These are phyloP conservation scores for Microdochium trichocladiopsis DNA, from an alignment of 2,329 filamentous ascomycete species.

Conservation along the genomic window DNA sequence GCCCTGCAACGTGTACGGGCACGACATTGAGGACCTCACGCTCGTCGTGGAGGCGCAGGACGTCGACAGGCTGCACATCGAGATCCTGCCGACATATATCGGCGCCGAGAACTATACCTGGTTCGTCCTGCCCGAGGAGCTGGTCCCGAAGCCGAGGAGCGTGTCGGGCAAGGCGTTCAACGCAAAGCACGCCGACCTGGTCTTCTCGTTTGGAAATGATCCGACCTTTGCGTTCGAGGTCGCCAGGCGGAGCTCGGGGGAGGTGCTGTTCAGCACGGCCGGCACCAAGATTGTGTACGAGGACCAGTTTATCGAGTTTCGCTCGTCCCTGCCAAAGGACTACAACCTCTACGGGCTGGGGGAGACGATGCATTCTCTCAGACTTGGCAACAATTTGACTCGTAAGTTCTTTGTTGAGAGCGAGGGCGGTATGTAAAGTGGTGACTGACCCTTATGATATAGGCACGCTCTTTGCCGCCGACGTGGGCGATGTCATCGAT, in stretches of 20 bases:
- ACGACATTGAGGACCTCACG: conserved; percentile 59
- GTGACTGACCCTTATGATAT: conserved; percentile 1
- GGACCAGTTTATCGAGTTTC: conserved; percentile 72
- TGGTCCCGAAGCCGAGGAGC: conserved; percentile 49
- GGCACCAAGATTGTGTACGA: conserved; percentile 63
- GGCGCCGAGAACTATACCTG: conserved; percentile 55
- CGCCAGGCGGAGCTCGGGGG: conserved; percentile 48
- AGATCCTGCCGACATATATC: conserved; percentile 61
- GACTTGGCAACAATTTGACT: conserved; percentile 67
- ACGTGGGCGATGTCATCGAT: conserved; percentile 58
- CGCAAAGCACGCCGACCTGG: conserved; percentile 44
- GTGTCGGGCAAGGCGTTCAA: conserved; percentile 17
- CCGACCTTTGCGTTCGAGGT: conserved; percentile 64
- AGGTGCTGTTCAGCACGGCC: conserved; percentile 61
- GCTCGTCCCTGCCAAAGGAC: conserved; percentile 55
- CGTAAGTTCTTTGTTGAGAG: conserved; percentile 36
- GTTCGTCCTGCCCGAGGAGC: conserved; percentile 57
- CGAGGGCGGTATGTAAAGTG: too few species aligned
- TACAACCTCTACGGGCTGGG: conserved; percentile 74
- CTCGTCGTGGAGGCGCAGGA: conserved; percentile 64
- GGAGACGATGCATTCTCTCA: conserved; percentile 64
- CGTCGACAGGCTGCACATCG: conserved; percentile 58
- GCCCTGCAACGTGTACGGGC: conserved; percentile 73
- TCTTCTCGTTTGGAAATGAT: conserved; percentile 44
- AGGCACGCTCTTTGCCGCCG: conserved; percentile 53